These are phyloP conservation scores for Trichosporon sp. DNA, from an alignment of 1,284 basidiomycete species.

Conservation along the genomic window DNA sequence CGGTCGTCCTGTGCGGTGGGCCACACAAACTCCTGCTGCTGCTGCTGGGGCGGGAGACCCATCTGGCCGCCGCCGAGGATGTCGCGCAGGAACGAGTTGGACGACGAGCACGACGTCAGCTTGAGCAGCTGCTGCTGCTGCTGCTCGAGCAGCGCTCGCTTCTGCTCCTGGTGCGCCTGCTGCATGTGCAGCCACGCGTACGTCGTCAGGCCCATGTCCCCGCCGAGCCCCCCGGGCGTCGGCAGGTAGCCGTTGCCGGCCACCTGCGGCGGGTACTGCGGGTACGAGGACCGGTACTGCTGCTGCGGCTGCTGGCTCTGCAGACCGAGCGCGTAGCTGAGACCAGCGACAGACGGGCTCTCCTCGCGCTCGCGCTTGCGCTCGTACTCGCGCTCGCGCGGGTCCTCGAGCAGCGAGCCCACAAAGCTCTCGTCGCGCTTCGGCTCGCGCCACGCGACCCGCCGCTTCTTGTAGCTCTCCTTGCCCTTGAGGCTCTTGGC, in stretches of 20 bases:
- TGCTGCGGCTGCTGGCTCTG: constrained; percentile 11
- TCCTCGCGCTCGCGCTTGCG: constrained; percentile 3
- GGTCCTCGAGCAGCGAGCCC: constrained; percentile 26
- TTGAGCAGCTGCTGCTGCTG: constrained; percentile 43
- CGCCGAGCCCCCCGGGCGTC: not conserved
- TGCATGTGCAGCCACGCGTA: constrained; percentile 47
- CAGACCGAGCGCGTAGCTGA: constrained; percentile 20
- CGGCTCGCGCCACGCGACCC: constrained; percentile 10
- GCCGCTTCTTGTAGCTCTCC: constrained; percentile 39
- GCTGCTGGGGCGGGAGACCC: not conserved
- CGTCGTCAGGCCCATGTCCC: constrained; percentile 33
- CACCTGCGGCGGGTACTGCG: not conserved
- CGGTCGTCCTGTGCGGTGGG: constrained; percentile 11
- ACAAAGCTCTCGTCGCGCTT: constrained; percentile 31
- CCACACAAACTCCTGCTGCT: constrained; percentile 19
- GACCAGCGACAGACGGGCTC: constrained; percentile 3
- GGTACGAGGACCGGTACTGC: not conserved
- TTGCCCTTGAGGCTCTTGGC: constrained; percentile 42
- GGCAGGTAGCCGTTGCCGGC: not conserved
- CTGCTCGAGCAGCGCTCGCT: constrained; percentile 37
- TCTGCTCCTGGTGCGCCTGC: constrained; percentile 46
- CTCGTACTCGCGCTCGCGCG: not conserved
- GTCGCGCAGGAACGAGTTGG: constrained; percentile 16
- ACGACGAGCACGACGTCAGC: constrained; percentile 20
- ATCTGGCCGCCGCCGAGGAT: constrained; percentile 15